phyloP scores from a whole-genome alignment of 2,329 filamentous ascomycete species.

The Emmonsiellopsis sp. region DNA sequence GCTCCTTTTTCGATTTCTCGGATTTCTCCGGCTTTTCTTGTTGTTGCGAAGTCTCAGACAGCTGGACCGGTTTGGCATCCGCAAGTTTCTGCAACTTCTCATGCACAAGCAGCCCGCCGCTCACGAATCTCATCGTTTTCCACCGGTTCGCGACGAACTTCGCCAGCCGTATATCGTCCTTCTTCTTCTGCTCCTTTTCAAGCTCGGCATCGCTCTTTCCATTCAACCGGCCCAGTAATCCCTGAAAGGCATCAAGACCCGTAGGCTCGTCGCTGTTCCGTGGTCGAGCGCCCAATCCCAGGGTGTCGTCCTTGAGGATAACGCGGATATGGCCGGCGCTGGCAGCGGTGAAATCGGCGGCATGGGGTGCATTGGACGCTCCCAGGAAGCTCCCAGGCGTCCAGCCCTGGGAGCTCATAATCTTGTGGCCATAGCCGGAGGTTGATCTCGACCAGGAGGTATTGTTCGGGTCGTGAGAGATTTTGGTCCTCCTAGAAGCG shows the following conservation, averaged over 20 bases:
- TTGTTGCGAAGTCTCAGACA: conserved; percentile 37
- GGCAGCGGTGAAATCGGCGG: conserved; percentile 66
- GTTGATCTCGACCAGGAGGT: conserved; percentile 82
- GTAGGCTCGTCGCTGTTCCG: conserved; percentile 65
- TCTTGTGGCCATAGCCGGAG: conserved; percentile 76
- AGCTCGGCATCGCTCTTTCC: conserved; percentile 70
- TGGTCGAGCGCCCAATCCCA: conserved; percentile 76
- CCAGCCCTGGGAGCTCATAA: conserved; percentile 86
- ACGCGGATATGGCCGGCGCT: conserved; percentile 81
- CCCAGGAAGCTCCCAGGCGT: conserved; percentile 75
- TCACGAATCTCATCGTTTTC: conserved; percentile 77
- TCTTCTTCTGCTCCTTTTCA: conserved; percentile 58
- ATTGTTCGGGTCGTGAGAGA: conserved; percentile 90
- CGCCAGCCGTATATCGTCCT: conserved; percentile 62
- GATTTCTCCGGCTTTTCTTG: conserved; percentile 18
- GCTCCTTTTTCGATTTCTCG: conserved; percentile 22
- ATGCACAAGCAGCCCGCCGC: conserved; percentile 63
- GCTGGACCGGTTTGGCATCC: conserved; percentile 34
- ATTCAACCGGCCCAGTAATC: conserved; percentile 78
- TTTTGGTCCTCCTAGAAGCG: conserved; percentile 51
- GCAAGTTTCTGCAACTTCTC: conserved; percentile 40
- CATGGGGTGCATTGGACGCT: conserved; percentile 64
- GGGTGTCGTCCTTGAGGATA: conserved; percentile 77
- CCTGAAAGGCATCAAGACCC: conserved; percentile 78
- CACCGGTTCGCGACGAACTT: conserved; percentile 67